phyloP scores from a whole-genome alignment of 2,329 filamentous ascomycete genomes.

The Fusarium sp. region DNA sequence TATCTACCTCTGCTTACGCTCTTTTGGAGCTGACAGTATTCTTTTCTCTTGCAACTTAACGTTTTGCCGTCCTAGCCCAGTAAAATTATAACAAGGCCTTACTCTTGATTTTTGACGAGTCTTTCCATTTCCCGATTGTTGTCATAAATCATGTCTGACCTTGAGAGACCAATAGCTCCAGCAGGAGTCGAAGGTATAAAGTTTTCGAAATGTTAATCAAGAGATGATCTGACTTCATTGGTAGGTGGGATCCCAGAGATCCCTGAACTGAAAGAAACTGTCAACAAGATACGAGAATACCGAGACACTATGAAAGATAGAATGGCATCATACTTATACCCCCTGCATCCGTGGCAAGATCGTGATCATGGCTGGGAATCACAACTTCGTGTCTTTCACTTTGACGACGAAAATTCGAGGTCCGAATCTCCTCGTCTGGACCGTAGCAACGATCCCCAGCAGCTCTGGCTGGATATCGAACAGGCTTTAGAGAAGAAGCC shows the following conservation, averaged over 20 bases:
- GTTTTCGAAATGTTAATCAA: fast-evolving
- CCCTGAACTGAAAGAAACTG: neutral
- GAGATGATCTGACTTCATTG: fast-evolving
- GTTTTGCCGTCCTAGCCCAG: neutral
- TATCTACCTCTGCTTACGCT: neutral
- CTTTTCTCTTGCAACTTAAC: neutral
- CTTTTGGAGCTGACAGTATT: neutral
- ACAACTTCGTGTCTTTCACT: neutral
- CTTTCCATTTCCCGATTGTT: neutral
- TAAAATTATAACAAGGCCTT: neutral
- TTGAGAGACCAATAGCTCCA: neutral
- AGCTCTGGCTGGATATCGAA: neutral
- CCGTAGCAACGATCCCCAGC: neutral
- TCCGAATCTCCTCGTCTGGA: neutral
- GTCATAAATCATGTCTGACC: neutral
- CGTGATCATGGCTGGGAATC: neutral
- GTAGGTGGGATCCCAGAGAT: neutral
- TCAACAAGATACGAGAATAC: neutral
- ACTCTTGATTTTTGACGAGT: neutral
- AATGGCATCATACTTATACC: fast-evolving
- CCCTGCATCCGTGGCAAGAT: neutral
- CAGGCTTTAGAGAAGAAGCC: neutral
- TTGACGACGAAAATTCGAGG: neutral
- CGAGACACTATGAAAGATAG: neutral
- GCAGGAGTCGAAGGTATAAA: neutral